Evolutionary conservation across 768 basidiomycete species (phyloP).

Genomic region (Suillus lakei): DNA sequence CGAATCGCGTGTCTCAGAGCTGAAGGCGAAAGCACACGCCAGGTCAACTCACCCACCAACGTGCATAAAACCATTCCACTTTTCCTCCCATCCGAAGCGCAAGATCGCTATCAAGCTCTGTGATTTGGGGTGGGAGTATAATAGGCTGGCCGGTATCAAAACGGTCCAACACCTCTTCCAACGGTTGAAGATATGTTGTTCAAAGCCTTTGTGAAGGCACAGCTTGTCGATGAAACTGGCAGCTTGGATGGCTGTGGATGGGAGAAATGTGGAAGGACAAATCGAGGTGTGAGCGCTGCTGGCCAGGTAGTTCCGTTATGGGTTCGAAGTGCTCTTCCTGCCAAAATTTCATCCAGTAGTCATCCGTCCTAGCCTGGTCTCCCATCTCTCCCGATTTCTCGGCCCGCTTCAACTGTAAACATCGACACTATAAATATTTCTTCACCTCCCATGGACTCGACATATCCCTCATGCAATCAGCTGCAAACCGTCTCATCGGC

Average conservation of each 20-base stretch:
- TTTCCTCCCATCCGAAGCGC: constrained; percentile 71
- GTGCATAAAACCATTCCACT: constrained; percentile 57
- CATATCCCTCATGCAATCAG: constrained; percentile 74
- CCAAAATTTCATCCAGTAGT: not conserved
- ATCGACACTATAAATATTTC: constrained; percentile 97
- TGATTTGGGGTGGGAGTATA: constrained; percentile 92
- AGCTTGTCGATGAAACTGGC: constrained; percentile 72
- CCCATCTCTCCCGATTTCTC: constrained; percentile 84
- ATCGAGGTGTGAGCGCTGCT: constrained; percentile 93
- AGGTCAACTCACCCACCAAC: constrained; percentile 25
- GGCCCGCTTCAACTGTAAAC: constrained; percentile 83
- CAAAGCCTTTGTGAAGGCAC: constrained; percentile 74
- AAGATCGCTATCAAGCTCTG: constrained; percentile 95
- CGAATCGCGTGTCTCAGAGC: constrained; percentile 67
- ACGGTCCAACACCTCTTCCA: constrained; percentile 69
- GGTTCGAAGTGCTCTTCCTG: constrained; percentile 72
- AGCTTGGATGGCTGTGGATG: constrained; percentile 89
- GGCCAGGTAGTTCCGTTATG: constrained; percentile 94
- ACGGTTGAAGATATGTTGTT: constrained; percentile 94
- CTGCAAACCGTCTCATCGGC: constrained; percentile 73
- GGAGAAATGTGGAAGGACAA: constrained; percentile 92
- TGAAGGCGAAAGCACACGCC: constrained; percentile 46
- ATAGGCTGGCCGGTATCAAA: constrained; percentile 88
- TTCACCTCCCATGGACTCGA: constrained; percentile 69
- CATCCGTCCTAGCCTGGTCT: constrained; percentile 82